phyloP scores from a whole-genome alignment of 176 grass and related monocot genomes.

The Typha latifolia region DNA sequence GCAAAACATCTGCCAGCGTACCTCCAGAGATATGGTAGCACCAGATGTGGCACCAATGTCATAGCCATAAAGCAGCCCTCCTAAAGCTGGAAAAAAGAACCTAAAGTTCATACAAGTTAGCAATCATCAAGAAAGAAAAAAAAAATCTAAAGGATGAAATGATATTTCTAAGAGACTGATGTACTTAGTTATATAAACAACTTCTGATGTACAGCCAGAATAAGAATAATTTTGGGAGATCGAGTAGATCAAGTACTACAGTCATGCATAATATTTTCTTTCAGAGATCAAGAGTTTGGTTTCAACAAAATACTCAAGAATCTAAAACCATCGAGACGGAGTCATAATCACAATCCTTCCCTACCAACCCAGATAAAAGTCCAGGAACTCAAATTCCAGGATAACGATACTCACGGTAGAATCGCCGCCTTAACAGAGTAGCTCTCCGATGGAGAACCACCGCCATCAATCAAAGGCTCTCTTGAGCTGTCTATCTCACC shows the following conservation, averaged over 20 bases:
- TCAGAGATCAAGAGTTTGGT: neutral
- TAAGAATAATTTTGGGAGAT: neutral
- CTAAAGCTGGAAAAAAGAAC: slow-evolving; percentile 85
- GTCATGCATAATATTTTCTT: neutral
- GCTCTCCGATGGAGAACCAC: slow-evolving; percentile 22
- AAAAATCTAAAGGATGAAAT: too few relatives aligned
- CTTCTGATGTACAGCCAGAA: neutral
- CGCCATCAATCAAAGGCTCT: slow-evolving; percentile 33
- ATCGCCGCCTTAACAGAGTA: slow-evolving; percentile 44
- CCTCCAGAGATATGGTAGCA: slow-evolving; percentile 78
- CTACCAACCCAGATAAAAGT: neutral
- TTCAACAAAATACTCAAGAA: neutral
- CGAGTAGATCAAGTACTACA: neutral
- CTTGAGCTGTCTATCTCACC: slow-evolving; percentile 15
- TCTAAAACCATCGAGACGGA: neutral
- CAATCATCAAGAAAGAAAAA: neutral
- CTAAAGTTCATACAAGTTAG: slow-evolving; percentile 28
- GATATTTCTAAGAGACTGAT: too few relatives aligned
- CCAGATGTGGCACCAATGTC: slow-evolving; percentile 93
- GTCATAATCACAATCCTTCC: neutral
- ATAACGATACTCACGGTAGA: slow-evolving; percentile 37
- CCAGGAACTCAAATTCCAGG: neutral
- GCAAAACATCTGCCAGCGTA: slow-evolving; percentile 1
- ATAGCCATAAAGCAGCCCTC: slow-evolving; percentile 91
- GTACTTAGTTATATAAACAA: neutral